phyloP scores from a whole-genome alignment of 176 grass and related monocot genomes.

The Triticum aestivum region IWGSC_CS_RefSeq_v2.1 NC_057806.1:437353089-437353588 shows the following conservation, averaged over 20 bases:
- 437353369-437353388: not conserved
- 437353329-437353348: not conserved
- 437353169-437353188: not conserved
- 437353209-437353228: not conserved
- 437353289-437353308: not conserved
- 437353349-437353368: not conserved
- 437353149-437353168: not conserved
- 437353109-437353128: not conserved
- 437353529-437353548: slow-evolving; percentile 15
- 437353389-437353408: not conserved
- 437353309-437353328: not conserved
- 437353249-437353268: not conserved
- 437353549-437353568: not conserved
- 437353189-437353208: not conserved
- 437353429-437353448: not conserved
- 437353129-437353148: not conserved
- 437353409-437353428: not conserved
- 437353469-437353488: not conserved
- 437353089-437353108: slow-evolving; percentile 34
- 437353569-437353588: not conserved
- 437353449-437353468: not conserved
- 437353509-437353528: slow-evolving; percentile 6
- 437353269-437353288: not conserved
- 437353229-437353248: not conserved
- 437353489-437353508: not conserved